These are phyloP conservation scores for Leishmania aethiopica DNA, from an alignment of 208 protist genomes.

Conservation along the genomic window DNA sequence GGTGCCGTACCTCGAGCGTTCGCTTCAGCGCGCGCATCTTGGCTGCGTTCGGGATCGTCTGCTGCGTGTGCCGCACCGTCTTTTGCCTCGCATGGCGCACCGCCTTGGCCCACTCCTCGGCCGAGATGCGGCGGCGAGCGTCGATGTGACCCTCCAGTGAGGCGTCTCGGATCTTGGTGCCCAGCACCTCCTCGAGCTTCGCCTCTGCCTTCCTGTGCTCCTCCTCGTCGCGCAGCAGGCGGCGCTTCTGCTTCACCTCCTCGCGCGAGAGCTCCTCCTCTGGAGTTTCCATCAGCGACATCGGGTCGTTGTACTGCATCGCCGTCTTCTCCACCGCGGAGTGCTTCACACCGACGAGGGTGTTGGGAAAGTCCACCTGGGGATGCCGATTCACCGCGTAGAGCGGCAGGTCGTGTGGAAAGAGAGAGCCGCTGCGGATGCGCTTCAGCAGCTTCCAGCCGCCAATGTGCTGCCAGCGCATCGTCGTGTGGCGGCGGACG, in stretches of 20 bases:
- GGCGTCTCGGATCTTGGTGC: slow-evolving; percentile 40
- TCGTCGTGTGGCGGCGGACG: slow-evolving; percentile 61
- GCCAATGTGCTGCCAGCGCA: slow-evolving; percentile 91
- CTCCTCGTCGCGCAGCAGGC: slow-evolving; percentile 46
- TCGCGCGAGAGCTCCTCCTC: slow-evolving; percentile 66
- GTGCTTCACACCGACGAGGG: slow-evolving; percentile 63
- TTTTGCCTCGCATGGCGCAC: slow-evolving; percentile 64
- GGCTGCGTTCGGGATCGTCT: slow-evolving; percentile 69
- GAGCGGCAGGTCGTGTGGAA: slow-evolving; percentile 80
- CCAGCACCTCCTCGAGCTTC: slow-evolving; percentile 78
- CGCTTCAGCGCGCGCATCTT: slow-evolving; percentile 57
- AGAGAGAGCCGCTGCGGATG: slow-evolving; percentile 68
- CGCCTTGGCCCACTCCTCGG: slow-evolving; percentile 80
- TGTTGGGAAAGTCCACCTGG: slow-evolving; percentile 88
- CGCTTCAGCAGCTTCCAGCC: slow-evolving; percentile 86
- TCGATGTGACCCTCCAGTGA: slow-evolving; percentile 50
- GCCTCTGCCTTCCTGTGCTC: slow-evolving; percentile 65
- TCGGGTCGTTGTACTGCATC: slow-evolving; percentile 86
- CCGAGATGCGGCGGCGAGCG: slow-evolving; percentile 65
- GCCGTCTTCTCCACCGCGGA: slow-evolving; percentile 86
- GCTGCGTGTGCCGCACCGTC: slow-evolving; percentile 74
- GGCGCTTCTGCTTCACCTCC: slow-evolving; percentile 52
- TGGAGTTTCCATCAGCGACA: slow-evolving; percentile 45
- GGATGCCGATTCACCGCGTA: slow-evolving; percentile 76
- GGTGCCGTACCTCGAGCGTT: slow-evolving; percentile 42